Conservation (phyloP, 805 yeast genomes). For the Brettanomyces anomalus region DNA sequence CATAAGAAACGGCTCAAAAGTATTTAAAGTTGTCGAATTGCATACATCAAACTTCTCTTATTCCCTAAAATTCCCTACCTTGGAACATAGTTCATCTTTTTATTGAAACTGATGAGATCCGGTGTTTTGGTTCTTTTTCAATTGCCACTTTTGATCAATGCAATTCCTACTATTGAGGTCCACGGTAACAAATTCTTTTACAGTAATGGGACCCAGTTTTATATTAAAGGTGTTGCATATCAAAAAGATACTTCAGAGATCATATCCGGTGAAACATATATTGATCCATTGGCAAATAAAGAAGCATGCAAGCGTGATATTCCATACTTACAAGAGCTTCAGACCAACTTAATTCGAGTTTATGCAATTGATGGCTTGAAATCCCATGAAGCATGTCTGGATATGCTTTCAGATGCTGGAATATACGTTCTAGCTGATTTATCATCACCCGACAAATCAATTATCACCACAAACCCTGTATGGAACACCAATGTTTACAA, state of each 20-base stretch:
- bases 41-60: too few species aligned
- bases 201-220: conserved; percentile 73
- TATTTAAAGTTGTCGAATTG: too few species aligned
- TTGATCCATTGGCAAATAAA: conserved; percentile 74
- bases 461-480: conserved; percentile 65
- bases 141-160: conserved; percentile 11
- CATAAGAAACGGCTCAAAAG: too few species aligned
- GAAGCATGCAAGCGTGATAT: conserved; percentile 71
- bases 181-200: conserved; percentile 72
- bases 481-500: conserved; percentile 68
- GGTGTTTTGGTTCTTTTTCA: conserved; percentile 8
- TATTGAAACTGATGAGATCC: too few species aligned
- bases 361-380: conserved; percentile 71
- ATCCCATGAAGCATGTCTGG: conserved; percentile 74
- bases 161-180: conserved; percentile 41
- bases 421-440: conserved; percentile 88
- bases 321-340: conserved; percentile 59
- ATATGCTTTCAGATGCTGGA: conserved; percentile 68
- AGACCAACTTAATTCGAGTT: conserved; percentile 75
- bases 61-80: too few species aligned
- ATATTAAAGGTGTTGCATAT: conserved; percentile 81
- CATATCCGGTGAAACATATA: conserved; percentile 26
- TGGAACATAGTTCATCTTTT: too few species aligned
- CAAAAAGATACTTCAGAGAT: conserved; percentile 55
- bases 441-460: conserved; percentile 74